These are phyloP conservation scores for Silene uniflora DNA, from an alignment of 148 eudicot genomes.

Conservation along the genomic window DNA sequence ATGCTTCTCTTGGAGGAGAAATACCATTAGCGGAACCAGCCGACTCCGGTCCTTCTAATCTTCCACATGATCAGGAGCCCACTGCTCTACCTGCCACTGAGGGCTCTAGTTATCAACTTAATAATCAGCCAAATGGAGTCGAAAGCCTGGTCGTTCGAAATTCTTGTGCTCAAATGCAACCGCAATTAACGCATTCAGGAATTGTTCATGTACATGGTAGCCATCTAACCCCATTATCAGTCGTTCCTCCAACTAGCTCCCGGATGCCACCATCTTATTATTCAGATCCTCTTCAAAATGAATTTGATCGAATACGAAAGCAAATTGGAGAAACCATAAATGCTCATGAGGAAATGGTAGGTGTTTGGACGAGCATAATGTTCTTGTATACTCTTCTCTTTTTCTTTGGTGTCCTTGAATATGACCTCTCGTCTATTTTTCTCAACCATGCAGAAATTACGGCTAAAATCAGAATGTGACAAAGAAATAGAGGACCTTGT, in stretches of 20 bases:
- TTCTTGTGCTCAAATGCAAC: constrained; percentile 20
- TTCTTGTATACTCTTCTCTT: neutral
- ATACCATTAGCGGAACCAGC: constrained; percentile 13
- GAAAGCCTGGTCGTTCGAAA: constrained; percentile 15
- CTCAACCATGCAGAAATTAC: constrained; percentile 38
- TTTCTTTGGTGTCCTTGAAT: constrained; percentile 1
- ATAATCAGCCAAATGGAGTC: constrained; percentile 16
- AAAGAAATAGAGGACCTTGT: constrained; percentile 58
- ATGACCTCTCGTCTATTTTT: constrained; percentile 6
- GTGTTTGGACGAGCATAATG: constrained; percentile 19
- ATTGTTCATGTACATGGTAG: constrained; percentile 13
- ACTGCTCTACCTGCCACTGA: constrained; percentile 15
- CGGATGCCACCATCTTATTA: constrained; percentile 16
- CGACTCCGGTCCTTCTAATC: constrained; percentile 17
- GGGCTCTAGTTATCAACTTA: constrained; percentile 19
- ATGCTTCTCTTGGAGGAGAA: constrained; percentile 16
- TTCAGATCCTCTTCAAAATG: constrained; percentile 63
- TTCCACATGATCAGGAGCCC: constrained; percentile 6
- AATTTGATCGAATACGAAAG: constrained; percentile 44
- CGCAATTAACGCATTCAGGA: constrained; percentile 17
- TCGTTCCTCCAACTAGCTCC: constrained; percentile 25
- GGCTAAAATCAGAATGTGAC: constrained; percentile 53
- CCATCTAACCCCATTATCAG: constrained; percentile 19
- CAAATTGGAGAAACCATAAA: constrained; percentile 36
- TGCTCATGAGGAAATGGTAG: constrained; percentile 47